Evolutionary conservation across 2,329 filamentous ascomycete genomes (phyloP).

Genomic region (Aspergillus hiratsukae): DNA sequence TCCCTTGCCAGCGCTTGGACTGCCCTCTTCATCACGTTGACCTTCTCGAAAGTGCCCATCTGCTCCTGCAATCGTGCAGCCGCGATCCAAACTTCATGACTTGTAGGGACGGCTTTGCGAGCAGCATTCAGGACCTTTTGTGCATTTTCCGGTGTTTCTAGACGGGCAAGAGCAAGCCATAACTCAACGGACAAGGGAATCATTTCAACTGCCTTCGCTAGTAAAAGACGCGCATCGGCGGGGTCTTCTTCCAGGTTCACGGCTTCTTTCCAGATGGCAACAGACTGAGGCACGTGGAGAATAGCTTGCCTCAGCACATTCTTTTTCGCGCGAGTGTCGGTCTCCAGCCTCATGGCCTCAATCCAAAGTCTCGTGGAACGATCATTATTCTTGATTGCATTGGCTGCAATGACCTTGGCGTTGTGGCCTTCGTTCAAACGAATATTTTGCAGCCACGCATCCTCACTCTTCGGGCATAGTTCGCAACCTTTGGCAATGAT

Average conservation of each 20-base stretch:
- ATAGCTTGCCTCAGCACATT: slow-evolving; percentile 86
- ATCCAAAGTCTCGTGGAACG: slow-evolving; percentile 88
- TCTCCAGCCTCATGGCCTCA: slow-evolving; percentile 89
- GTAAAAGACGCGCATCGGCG: slow-evolving; percentile 77
- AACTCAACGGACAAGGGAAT: slow-evolving; percentile 91
- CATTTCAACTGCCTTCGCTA: slow-evolving; percentile 92
- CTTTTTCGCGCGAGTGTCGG: slow-evolving; percentile 78
- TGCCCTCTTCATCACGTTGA: slow-evolving; percentile 92
- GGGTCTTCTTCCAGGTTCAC: slow-evolving; percentile 92
- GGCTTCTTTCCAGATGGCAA: slow-evolving; percentile 95
- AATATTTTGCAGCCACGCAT: slow-evolving; percentile 95
- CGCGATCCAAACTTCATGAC: slow-evolving; percentile 94
- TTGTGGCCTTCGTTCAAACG: slow-evolving; percentile 87
- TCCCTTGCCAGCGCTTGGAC: slow-evolving; percentile 84
- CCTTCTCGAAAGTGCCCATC: slow-evolving; percentile 73
- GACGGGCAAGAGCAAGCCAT: slow-evolving; percentile 86
- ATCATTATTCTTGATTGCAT: slow-evolving; percentile 88
- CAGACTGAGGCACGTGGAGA: slow-evolving; percentile 88
- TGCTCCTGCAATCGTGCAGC: slow-evolving; percentile 85
- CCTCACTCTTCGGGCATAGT: slow-evolving; percentile 88
- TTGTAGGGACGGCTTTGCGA: slow-evolving; percentile 87
- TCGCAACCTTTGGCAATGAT: slow-evolving; percentile 85
- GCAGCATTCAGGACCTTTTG: slow-evolving; percentile 94
- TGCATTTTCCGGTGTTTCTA: slow-evolving; percentile 86
- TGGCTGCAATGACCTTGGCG: slow-evolving; percentile 89